phyloP scores from a whole-genome alignment of 192 early-diverging fungal genomes.

The Coemansia sp. region DNA sequence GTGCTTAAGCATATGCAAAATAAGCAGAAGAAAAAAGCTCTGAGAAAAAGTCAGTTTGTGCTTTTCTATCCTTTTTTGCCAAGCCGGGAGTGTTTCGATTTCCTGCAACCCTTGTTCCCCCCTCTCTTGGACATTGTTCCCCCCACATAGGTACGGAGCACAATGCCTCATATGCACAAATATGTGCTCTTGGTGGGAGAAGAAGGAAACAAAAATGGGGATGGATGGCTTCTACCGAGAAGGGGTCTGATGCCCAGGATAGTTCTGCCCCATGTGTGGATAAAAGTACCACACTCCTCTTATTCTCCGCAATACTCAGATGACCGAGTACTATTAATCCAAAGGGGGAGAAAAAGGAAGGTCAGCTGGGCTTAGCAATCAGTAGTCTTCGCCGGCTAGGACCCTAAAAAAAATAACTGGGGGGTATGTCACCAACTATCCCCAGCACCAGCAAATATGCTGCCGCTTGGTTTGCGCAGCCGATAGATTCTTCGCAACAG shows the following conservation, averaged over 20 bases:
- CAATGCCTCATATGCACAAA: constrained; percentile 2
- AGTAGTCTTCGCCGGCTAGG: neutral
- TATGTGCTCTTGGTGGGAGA: neutral
- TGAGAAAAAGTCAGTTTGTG: neutral
- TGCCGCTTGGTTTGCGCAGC: neutral
- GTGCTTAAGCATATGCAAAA: neutral
- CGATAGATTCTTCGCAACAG: neutral
- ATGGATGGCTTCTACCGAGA: constrained; percentile 8
- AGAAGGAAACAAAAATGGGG: neutral
- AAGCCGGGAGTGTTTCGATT: constrained; percentile 11
- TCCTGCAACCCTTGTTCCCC: neutral
- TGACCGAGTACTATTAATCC: constrained; percentile 2
- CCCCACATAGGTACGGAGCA: neutral
- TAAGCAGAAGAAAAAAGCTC: neutral
- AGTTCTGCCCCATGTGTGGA: constrained; percentile 11
- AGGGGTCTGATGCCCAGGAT: constrained; percentile 6
- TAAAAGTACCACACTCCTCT: neutral
- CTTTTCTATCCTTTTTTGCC: neutral
- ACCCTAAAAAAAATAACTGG: constrained; percentile 3
- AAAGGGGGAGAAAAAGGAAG: too few relatives aligned
- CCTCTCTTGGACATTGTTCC: neutral
- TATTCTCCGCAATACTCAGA: constrained; percentile 8
- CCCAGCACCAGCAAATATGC: neutral
- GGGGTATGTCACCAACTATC: neutral
- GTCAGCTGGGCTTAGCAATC: constrained; percentile 5